A percentile compares a stretch with the other conserved stretches of the same genome.
Evolutionary conservation across 208 protist species (phyloP).

Genomic region (Leishmania arabica): DNA sequence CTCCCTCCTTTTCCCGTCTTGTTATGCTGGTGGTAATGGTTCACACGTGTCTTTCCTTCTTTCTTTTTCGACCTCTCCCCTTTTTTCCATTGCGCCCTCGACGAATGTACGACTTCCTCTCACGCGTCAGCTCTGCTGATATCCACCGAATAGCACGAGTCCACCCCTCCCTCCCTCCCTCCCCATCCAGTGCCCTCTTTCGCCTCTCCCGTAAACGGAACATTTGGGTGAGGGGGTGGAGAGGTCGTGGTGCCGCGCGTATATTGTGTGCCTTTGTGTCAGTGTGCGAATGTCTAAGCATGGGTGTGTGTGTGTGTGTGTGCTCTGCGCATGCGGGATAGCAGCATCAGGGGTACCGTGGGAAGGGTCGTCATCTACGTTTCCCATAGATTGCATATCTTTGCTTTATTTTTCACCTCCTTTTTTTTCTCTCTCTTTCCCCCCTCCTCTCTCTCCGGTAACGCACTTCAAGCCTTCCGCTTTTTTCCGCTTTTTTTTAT

Average conservation of each 20-base stretch:
- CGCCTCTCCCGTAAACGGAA: background rate
- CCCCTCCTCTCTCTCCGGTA: no score
- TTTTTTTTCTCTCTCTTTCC: background rate
- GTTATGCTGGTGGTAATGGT: constrained; percentile 5
- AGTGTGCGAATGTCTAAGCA: background rate
- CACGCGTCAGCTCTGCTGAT: background rate
- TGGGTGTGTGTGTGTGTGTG: background rate
- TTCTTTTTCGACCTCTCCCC: background rate
- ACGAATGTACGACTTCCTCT: background rate
- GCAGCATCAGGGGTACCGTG: background rate
- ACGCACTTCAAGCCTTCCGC: background rate
- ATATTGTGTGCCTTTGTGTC: constrained; percentile 4
- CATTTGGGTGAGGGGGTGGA: background rate
- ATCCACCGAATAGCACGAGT: background rate
- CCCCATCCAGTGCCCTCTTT: background rate
- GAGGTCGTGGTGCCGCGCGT: background rate
- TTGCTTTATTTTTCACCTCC: background rate
- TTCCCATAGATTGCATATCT: constrained; percentile 4
- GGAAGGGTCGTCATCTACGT: background rate
- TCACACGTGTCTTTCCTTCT: constrained; percentile 2
- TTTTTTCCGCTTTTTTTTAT: background rate
- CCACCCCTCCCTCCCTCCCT: background rate
- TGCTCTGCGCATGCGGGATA: background rate
- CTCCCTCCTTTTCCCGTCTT: constrained; percentile 13
- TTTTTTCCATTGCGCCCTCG: background rate